Percentiles rank a stretch among this genome's conserved stretches.
phyloP scores from a whole-genome alignment of 768 basidiomycete species.

The Tylopilus sp. region DNA sequence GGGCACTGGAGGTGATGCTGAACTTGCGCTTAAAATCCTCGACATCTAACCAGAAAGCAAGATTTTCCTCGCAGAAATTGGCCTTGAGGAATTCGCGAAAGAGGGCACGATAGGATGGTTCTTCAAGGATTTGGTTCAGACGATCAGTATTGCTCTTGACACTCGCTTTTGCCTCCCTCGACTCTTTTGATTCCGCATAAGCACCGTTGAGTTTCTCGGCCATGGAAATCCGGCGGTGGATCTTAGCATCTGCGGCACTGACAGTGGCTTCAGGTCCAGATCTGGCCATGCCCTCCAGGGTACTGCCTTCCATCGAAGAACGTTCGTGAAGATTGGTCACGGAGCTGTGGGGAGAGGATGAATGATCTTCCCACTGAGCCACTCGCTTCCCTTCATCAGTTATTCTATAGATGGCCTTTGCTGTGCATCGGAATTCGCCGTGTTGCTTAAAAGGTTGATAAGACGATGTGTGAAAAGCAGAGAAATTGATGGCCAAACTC shows the following conservation, averaged over 20 bases:
- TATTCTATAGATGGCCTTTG: conserved; percentile 92
- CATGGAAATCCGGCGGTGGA: conserved; percentile 76
- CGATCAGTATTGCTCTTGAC: conserved; percentile 94
- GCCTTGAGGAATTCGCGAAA: conserved; percentile 93
- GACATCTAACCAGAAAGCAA: conserved; percentile 96
- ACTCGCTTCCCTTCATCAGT: conserved; percentile 87
- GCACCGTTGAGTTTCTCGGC: conserved; percentile 62
- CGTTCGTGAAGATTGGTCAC: conserved; percentile 60
- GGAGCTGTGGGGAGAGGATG: conserved; percentile 61
- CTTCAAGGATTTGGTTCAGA: conserved; percentile 87
- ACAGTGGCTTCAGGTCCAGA: conserved; percentile 26
- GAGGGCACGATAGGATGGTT: conserved; percentile 79
- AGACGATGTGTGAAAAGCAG: conserved; percentile 2
- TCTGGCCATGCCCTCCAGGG: conserved; percentile 21
- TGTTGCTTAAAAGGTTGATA: conserved; percentile 56
- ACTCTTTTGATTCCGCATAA: conserved; percentile 50
- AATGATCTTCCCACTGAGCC: conserved; percentile 75
- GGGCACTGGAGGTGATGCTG: conserved; percentile 89
- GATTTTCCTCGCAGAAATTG: conserved; percentile 98
- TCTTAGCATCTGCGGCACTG: conserved; percentile 51
- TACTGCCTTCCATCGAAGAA: conserved; percentile 50
- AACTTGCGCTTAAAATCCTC: conserved; percentile 97
- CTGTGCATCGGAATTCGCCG: conserved; percentile 95
- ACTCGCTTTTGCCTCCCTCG: conserved; percentile 40
- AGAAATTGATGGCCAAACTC: conserved; percentile 26